These are phyloP conservation scores for Nicotiana attenuata DNA, from an alignment of 257 asterid species.

Conservation along the genomic window DNA sequence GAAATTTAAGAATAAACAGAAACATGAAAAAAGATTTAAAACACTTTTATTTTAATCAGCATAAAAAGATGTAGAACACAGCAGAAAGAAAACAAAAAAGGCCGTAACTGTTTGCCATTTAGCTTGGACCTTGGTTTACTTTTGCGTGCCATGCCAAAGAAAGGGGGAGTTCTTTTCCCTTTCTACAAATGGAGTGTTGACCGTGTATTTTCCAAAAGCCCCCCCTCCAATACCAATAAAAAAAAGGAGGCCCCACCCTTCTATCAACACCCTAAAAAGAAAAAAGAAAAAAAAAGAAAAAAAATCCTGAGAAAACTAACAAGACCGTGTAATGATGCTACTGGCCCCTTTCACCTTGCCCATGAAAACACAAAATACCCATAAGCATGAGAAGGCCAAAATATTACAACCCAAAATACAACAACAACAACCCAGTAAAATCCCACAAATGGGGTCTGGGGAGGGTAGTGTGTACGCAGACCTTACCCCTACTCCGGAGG, in stretches of 20 bases:
- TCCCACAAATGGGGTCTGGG: no score
- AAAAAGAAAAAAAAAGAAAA: not conserved
- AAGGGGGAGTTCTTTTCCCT: not conserved
- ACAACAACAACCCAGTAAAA: no score
- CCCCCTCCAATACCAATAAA: not conserved
- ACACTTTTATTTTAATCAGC: not conserved
- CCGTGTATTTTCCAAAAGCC: not conserved
- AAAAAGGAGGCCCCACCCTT: not conserved
- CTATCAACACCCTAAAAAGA: not conserved
- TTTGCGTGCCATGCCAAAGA: not conserved
- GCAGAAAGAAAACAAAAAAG: not conserved
- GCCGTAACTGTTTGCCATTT: not conserved
- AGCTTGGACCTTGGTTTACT: not conserved
- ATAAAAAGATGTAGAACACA: not conserved
- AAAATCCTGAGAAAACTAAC: not conserved
- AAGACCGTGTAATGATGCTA: not conserved
- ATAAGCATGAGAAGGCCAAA: not conserved
- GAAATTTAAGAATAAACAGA: not conserved
- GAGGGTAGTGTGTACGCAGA: no score
- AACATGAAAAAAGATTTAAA: not conserved
- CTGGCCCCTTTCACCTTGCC: not conserved
- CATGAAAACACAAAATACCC: not conserved
- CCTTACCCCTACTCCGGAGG: no score
- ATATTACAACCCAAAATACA: not conserved
- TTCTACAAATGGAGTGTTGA: not conserved